These are phyloP conservation scores for Protomyces macrosporus DNA, from an alignment of 1,139 yeast species.

Conservation along the genomic window DNA sequence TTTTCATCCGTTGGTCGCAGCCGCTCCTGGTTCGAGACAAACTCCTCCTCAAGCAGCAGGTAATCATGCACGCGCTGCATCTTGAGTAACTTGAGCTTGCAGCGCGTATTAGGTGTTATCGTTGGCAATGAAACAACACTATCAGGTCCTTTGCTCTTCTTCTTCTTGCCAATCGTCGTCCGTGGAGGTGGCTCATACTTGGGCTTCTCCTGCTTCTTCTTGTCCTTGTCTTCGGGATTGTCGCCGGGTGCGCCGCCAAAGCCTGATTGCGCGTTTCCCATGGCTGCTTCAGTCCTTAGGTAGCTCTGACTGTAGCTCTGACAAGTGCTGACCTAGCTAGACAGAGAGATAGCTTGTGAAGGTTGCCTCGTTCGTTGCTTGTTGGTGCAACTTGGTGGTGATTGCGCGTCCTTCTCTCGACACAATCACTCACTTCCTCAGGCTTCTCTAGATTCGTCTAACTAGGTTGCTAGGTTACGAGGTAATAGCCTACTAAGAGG, in stretches of 20 bases:
- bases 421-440: too few relatives aligned
- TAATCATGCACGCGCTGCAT: slow-evolving; percentile 97
- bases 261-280: slow-evolving; percentile 26
- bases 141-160: slow-evolving; percentile 62
- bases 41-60: slow-evolving; percentile 88
- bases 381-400: neutral
- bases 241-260: slow-evolving; percentile 14
- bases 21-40: slow-evolving; percentile 89
- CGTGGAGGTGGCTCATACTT: slow-evolving; percentile 98
- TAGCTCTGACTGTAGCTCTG: too few relatives aligned
- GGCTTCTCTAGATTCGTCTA: too few relatives aligned
- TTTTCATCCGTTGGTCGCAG: slow-evolving; percentile 94
- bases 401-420: neutral
- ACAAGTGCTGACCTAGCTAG: too few relatives aligned
- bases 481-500: too few relatives aligned
- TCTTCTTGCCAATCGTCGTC: slow-evolving; percentile 80
- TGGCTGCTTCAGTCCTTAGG: neutral
- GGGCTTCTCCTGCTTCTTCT: slow-evolving; percentile 54
- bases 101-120: slow-evolving; percentile 88
- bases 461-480: too few relatives aligned
- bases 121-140: slow-evolving; percentile 79
- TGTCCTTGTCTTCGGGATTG: slow-evolving; percentile 5
- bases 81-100: slow-evolving; percentile 81
- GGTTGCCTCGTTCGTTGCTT: neutral
- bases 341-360: too few relatives aligned